These are phyloP conservation scores for Pulveroboletus ravenelii DNA, from an alignment of 768 basidiomycete genomes.

Conservation along the genomic window DNA sequence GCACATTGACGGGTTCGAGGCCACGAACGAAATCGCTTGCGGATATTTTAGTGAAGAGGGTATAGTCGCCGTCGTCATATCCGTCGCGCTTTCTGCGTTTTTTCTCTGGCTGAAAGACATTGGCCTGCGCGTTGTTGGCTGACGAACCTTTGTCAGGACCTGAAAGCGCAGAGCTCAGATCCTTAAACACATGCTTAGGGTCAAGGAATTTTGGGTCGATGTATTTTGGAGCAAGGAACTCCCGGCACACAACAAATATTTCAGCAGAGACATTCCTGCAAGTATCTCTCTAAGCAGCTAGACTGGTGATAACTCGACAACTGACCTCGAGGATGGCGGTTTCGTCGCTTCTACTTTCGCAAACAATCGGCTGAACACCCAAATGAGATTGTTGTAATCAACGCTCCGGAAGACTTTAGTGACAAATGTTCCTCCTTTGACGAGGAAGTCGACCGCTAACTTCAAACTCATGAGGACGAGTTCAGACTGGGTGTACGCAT, in stretches of 20 bases:
- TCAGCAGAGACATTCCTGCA: slow-evolving; percentile 95
- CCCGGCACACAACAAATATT: slow-evolving; percentile 97
- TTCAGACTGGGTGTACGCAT: slow-evolving; percentile 96
- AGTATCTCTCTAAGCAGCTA: background rate
- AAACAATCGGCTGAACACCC: slow-evolving; percentile 98
- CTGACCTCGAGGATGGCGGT: slow-evolving; percentile 91
- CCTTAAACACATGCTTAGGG: slow-evolving; percentile 97
- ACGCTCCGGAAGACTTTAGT: slow-evolving; percentile 98
- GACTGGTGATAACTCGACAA: background rate
- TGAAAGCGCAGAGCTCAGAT: slow-evolving; percentile 50
- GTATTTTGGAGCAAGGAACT: slow-evolving; percentile 88
- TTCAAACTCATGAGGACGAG: slow-evolving; percentile 94
- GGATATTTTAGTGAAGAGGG: slow-evolving; percentile 69
- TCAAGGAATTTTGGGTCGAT: slow-evolving; percentile 99
- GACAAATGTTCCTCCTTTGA: slow-evolving; percentile 91
- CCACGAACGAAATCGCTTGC: slow-evolving; percentile 69
- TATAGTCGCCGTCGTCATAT: slow-evolving; percentile 93
- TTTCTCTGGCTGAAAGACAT: slow-evolving; percentile 97
- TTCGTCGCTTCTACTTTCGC: slow-evolving; percentile 97
- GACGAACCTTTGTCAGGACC: slow-evolving; percentile 50
- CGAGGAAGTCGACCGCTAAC: slow-evolving; percentile 90
- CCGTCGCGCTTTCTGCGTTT: slow-evolving; percentile 90
- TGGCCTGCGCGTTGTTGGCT: slow-evolving; percentile 69
- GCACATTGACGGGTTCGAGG: slow-evolving; percentile 68
- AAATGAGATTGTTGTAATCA: slow-evolving; percentile 97